These are phyloP conservation scores for Trifolium repens DNA, from an alignment of 306 rosid species.

Conservation along the genomic window DNA sequence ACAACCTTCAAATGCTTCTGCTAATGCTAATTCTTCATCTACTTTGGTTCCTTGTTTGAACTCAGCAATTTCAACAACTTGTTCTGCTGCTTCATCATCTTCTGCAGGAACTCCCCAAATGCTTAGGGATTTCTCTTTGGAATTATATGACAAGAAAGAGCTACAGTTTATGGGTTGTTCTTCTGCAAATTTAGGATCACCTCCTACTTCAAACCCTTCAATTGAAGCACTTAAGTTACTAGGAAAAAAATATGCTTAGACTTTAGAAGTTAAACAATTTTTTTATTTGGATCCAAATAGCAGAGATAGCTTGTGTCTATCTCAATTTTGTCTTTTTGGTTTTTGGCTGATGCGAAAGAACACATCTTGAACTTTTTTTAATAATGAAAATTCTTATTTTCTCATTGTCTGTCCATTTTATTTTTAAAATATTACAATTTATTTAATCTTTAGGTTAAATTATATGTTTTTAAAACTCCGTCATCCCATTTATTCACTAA, in stretches of 20 bases:
- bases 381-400: no score
- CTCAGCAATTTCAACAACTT: slow-evolving; percentile 36
- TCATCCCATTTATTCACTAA: no score
- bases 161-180: slow-evolving; percentile 65
- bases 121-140: slow-evolving; percentile 77
- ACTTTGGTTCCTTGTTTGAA: slow-evolving; percentile 52
- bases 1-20: slow-evolving; percentile 13
- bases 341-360: slow-evolving; percentile 23
- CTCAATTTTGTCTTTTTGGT: slow-evolving; percentile 31
- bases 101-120: slow-evolving; percentile 48
- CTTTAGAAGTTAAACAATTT: not conserved
- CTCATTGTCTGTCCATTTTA: no score
- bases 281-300: not conserved
- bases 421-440: no score
- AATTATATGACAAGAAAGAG: slow-evolving; percentile 75
- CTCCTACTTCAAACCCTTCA: slow-evolving; percentile 53
- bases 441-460: no score
- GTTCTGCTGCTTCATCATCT: slow-evolving; percentile 23
- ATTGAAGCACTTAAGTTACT: not conserved
- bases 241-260: not conserved
- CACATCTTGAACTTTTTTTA: not conserved
- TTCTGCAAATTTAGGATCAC: slow-evolving; percentile 49
- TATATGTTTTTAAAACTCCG: no score
- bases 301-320: not conserved
- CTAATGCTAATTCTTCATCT: slow-evolving; percentile 46